Base-by-base conservation (phyloP, 495 filamentous ascomycete genomes). In the Podospora australis region DNA sequence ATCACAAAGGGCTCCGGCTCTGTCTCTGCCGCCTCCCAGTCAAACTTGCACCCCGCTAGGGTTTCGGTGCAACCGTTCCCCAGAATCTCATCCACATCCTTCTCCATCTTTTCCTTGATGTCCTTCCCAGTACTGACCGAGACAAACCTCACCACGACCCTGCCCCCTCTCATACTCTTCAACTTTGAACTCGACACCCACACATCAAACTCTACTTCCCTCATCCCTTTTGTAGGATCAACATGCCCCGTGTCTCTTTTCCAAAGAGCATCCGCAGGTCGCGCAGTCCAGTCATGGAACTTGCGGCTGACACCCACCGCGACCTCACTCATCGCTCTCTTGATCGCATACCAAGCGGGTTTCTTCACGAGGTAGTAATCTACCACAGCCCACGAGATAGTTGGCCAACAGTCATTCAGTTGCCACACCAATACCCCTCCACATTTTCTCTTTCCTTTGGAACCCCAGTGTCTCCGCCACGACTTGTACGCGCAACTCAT, bases 371-470 rank as follows among this genome's bases (percentile, higher is more conserved):
- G 67, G 59, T 81, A 84, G 56, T 88, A 88, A 61, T 94, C 88
- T 6, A 81, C 81, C 36, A 92, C 80, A 1, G 86, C 75, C 85
- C 86, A 87, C 3, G 80, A 86, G 48, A 82, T 88, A 6, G 78
- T 81, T 1, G 89, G 87, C 88, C 87, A 96, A 64, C 86, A 90
- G 66, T 96, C 90, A 50, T 95, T 96, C 36, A 92, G 63, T 62
- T 96, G 90, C 90, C 90, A 96, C 1, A 92, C 81, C n/a, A 96
- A 68, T 11, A 83, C 86, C 11, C 90, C 90, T 38, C 84, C 83
- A 57, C 90, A 95, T 14, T 66, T 56, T 48, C 85, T 76, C 51
- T 77, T 69, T n/a, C 79, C 81, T 6, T 58, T 60, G 8, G 62
- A 61, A 1, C 69, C 65, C 81, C 86, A 91, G 63, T 88, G 78